Evolutionary conservation across 495 filamentous ascomycete species (phyloP).

Genomic region (Wilcoxina mikolae): DNA sequence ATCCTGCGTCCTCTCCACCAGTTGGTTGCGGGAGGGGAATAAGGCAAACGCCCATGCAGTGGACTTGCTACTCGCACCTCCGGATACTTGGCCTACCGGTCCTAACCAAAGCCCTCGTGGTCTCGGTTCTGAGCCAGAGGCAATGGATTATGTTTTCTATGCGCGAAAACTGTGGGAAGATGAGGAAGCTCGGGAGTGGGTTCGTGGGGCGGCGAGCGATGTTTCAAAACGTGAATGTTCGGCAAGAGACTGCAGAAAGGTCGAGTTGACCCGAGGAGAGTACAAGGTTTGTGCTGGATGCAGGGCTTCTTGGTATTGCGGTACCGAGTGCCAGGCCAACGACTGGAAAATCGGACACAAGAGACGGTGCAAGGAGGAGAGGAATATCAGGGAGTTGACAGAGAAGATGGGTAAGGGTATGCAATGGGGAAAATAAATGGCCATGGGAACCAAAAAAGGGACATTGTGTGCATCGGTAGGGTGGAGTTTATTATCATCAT

Average conservation of each 20-base stretch:
- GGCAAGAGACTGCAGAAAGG: conserved; percentile 8
- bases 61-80: conserved; percentile 1
- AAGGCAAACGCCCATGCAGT: conserved; percentile 13
- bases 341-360: conserved; percentile 13
- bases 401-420: conserved; percentile 10
- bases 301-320: conserved; percentile 13
- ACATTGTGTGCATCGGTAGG: neutral
- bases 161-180: conserved; percentile 8
- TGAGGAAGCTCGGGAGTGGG: conserved; percentile 11
- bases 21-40: conserved; percentile 10
- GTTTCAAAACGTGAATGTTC: conserved; percentile 12
- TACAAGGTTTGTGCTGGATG: conserved; percentile 16
- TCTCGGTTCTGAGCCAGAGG: conserved; percentile 13
- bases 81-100: conserved; percentile 5
- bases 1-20: conserved; percentile 10
- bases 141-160: conserved; percentile 15
- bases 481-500: neutral
- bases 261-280: conserved; percentile 4
- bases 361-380: conserved; percentile 15
- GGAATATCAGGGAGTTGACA: conserved; percentile 8
- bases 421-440: conserved; percentile 11
- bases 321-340: conserved; percentile 11
- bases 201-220: conserved; percentile 6
- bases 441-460: neutral
- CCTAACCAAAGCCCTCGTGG: conserved; percentile 10